Evolutionary conservation across 164 flowering plant species (phyloP).

Genomic region (Platanus orientalis): DNA sequence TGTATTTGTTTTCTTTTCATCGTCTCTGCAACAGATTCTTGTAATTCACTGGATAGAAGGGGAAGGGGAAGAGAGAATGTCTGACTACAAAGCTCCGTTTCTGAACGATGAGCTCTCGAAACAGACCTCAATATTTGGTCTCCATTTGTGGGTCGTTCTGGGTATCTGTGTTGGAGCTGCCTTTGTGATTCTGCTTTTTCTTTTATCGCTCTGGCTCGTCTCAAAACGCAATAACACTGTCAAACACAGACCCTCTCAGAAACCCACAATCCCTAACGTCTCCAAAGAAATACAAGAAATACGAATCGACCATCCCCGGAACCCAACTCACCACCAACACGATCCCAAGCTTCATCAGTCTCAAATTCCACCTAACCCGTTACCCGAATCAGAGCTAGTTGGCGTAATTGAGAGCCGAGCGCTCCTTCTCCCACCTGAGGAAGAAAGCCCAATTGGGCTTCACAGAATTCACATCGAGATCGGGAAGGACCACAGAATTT

Average conservation of each 20-base stretch:
- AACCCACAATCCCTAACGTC: constrained; percentile 41
- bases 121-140: constrained; percentile 66
- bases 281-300: constrained; percentile 63
- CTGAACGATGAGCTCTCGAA: constrained; percentile 62
- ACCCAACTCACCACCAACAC: constrained; percentile 9
- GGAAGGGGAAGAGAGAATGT: constrained; percentile 27
- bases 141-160: constrained; percentile 65
- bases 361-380: constrained; percentile 31
- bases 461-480: constrained; percentile 49
- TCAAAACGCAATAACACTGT: constrained; percentile 23
- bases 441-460: constrained; percentile 33
- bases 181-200: constrained; percentile 62
- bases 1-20: background rate
- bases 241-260: constrained; percentile 17
- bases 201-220: constrained; percentile 63
- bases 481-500: constrained; percentile 27
- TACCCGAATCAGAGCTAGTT: constrained; percentile 27
- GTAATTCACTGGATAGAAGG: background rate
- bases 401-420: constrained; percentile 28
- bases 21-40: background rate
- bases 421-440: constrained; percentile 30
- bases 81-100: constrained; percentile 33
- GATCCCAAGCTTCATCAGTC: constrained; percentile 7
- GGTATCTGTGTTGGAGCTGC: constrained; percentile 69
- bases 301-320: constrained; percentile 28